Evolutionary conservation across 495 filamentous ascomycete genomes (phyloP).

Genomic region (Aspergillus ellipticus): DNA sequence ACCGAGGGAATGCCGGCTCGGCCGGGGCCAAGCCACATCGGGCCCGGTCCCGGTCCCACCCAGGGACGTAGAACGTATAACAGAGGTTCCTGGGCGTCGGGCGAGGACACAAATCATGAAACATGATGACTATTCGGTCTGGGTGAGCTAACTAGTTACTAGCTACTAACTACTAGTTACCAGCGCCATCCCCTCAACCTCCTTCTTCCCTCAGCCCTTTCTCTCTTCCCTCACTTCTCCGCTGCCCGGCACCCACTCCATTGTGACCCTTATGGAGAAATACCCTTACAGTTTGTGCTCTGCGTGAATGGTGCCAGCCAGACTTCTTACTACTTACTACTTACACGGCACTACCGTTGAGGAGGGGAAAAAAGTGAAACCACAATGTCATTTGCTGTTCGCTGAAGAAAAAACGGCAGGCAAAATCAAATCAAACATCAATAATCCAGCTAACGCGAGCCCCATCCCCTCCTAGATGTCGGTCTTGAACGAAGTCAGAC

Average conservation of each 20-base stretch:
- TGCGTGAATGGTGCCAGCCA: background rate
- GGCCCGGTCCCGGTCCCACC: background rate
- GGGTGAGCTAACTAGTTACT: no score
- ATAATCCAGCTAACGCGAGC: background rate
- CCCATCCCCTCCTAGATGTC: constrained; percentile 12
- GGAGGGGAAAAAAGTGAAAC: background rate
- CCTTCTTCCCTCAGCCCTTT: background rate
- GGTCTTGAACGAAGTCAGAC: constrained; percentile 41
- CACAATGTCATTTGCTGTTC: background rate
- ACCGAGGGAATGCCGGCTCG: constrained; percentile 15
- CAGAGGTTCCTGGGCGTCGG: background rate
- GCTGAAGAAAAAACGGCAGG: constrained; percentile 1
- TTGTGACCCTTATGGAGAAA: no score
- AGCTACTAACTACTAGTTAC: no score
- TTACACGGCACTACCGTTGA: background rate
- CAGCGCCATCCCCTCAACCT: no score
- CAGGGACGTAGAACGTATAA: background rate
- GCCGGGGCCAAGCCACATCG: constrained; percentile 8
- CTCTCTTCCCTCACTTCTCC: no score
- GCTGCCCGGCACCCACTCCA: no score
- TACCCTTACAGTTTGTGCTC: background rate
- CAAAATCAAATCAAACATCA: background rate
- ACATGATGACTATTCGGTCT: background rate
- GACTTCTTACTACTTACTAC: background rate
- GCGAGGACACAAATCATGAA: background rate